Evolutionary conservation across 257 asterid genomes (phyloP), one percentile per base, ranked within the genome.

Genomic region (Orobanche coerulescens): DNA sequence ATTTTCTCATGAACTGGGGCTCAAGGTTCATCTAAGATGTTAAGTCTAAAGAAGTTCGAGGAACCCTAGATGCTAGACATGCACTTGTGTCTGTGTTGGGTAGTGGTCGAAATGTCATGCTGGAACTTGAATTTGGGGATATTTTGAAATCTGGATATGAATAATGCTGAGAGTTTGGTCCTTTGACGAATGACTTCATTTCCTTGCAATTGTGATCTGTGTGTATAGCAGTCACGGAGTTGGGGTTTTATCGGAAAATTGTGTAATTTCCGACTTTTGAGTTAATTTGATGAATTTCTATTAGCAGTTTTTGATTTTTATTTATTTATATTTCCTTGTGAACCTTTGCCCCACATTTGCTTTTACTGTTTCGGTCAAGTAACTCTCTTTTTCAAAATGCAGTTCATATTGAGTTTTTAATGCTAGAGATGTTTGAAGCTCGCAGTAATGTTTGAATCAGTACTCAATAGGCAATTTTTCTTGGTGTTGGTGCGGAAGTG

Each of bases 1-100:
- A 13, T 20, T 59, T 31, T 7, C 14, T 31, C 25, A 0, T 31
- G 56, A 26, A 37, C 55, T 47, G 52, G 54, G 67, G 40, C 47
- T 65, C 43, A 65, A 8, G 53, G 52, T 37, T 54, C 24, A 12
- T 61, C 19, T 44, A 3, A 33, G 16, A 26, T 31, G 37, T 67
- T 22, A 2, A 9, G 33, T 54, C 5, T 20, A 12, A 39, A 15
- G 34, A 24, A 33, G 51, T 42, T 4, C 24, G 22, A 1, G 18
- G 47, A 58, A 48, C 66, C 19, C 62, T 61, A 50, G 33, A 36
- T 57, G 2, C 13, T 19, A 6, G 28, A 22, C 14, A 23, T 64
- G 70, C 51, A 44, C 14, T 51, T 58, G 39, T 11, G 39, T 25
- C 58, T 66, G 50, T 53, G 53, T 23, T 26, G 48, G 3, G 1